Evolutionary conservation across 2,329 filamentous ascomycete genomes (phyloP).

Genomic region (Paracoccidioides lutzii): DNA sequence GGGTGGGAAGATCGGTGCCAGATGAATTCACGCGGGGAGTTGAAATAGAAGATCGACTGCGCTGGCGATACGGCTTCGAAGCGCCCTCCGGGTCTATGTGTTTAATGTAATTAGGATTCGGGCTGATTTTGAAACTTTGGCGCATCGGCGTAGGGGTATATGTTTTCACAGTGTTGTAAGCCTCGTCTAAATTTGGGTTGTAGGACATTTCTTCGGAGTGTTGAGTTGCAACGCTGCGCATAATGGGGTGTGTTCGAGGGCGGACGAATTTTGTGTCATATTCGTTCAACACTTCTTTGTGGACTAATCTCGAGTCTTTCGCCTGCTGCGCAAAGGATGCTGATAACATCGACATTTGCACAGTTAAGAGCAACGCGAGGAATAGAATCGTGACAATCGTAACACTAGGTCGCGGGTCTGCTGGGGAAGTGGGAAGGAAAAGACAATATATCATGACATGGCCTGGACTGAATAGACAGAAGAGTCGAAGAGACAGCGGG

Average conservation of each 20-base stretch:
- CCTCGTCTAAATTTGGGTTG: constrained; percentile 29
- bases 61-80: constrained; percentile 31
- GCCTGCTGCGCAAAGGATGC: constrained; percentile 67
- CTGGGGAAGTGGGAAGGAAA: constrained; percentile 62
- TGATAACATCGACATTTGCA: constrained; percentile 62
- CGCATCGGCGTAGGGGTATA: constrained; percentile 52
- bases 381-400: constrained; percentile 74
- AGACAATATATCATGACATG: constrained; percentile 86
- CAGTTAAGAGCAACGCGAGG: constrained; percentile 60
- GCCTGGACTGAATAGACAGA: constrained; percentile 84
- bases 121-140: constrained; percentile 65
- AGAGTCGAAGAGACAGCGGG: constrained; percentile 65
- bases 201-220: constrained; percentile 39
- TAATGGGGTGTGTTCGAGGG: constrained; percentile 68
- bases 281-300: constrained; percentile 84
- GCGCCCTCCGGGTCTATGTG: constrained; percentile 56
- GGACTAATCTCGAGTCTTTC: constrained; percentile 72
- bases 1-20: constrained; percentile 25
- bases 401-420: constrained; percentile 71
- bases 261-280: constrained; percentile 95
- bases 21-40: constrained; percentile 15
- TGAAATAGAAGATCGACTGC: constrained; percentile 25
- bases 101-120: constrained; percentile 66
- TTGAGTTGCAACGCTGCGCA: constrained; percentile 69
- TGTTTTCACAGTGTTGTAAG: constrained; percentile 44